A percentile compares a stretch with the other conserved stretches of the same genome.
These are phyloP conservation scores for Imleria badia DNA, from an alignment of 768 basidiomycete genomes.

Conservation along the genomic window DNA sequence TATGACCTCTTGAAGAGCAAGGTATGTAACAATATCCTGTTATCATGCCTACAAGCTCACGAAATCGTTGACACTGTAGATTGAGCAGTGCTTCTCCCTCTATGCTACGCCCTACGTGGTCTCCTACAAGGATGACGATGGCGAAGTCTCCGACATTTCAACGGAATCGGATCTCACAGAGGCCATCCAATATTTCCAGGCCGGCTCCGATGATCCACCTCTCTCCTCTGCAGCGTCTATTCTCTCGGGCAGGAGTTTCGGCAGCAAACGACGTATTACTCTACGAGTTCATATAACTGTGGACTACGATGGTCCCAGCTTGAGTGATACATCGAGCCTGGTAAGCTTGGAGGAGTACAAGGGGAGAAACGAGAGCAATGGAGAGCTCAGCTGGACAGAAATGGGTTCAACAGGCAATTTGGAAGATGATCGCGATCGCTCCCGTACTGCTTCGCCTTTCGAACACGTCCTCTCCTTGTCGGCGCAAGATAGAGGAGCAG, in stretches of 20 bases:
- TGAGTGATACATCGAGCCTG: conserved; percentile 86
- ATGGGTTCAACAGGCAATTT: conserved; percentile 42
- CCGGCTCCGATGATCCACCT: conserved; percentile 69
- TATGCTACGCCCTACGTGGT: conserved; percentile 68
- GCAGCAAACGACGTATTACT: conserved; percentile 72
- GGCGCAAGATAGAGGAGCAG: conserved; percentile 66
- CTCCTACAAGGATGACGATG: conserved; percentile 86
- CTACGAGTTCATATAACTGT: conserved; percentile 74
- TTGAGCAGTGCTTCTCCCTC: conserved; percentile 83
- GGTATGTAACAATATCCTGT: conserved; percentile 43
- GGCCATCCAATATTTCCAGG: conserved; percentile 84
- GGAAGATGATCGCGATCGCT: conserved; percentile 57
- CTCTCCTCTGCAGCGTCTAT: conserved; percentile 73
- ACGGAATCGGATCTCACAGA: conserved; percentile 78
- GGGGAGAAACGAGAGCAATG: conserved; percentile 56
- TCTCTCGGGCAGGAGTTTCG: conserved; percentile 61
- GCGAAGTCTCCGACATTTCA: conserved; percentile 67
- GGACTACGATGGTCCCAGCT: conserved; percentile 88
- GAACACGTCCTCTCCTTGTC: conserved; percentile 40
- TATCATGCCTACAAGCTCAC: background rate
- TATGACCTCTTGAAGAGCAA: conserved; percentile 71
- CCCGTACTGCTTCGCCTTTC: conserved; percentile 43
- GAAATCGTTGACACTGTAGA: conserved; percentile 40
- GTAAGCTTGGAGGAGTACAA: conserved; percentile 74
- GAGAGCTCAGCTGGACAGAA: conserved; percentile 43